Percentiles rank a stretch among this genome's conserved stretches.
phyloP scores from a whole-genome alignment of 495 filamentous ascomycete genomes.

The Neurospora tetraspora region DNA sequence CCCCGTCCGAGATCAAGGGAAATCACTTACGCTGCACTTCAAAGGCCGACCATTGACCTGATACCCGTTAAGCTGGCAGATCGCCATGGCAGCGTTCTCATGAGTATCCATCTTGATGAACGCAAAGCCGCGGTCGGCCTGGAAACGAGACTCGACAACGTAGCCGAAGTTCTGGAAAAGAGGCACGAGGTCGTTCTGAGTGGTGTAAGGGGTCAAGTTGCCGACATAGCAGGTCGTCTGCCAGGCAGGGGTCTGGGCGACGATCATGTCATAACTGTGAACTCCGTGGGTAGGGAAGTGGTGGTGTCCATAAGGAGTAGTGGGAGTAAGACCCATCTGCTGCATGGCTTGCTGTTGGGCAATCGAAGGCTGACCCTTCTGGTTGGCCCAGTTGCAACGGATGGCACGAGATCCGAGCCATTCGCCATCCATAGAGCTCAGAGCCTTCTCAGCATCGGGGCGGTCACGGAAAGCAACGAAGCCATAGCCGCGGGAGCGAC shows the following conservation, averaged over 20 bases:
- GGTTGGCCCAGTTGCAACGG: conserved; percentile 99
- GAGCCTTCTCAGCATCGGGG: conserved; percentile 85
- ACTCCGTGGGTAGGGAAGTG: conserved; percentile 96
- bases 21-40: conserved; percentile 75
- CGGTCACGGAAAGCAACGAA: conserved; percentile 98
- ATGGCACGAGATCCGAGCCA: conserved; percentile 98
- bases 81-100: conserved; percentile 96
- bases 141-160: conserved; percentile 93
- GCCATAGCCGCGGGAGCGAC: conserved; percentile 91
- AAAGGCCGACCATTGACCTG: conserved; percentile 95
- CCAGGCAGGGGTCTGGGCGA: conserved; percentile 94
- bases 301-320: conserved; percentile 92
- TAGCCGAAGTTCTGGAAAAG: conserved; percentile 98
- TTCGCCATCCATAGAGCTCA: conserved; percentile 97
- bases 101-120: conserved; percentile 99
- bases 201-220: conserved; percentile 95
- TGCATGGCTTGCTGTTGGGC: conserved; percentile 96
- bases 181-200: conserved; percentile 88
- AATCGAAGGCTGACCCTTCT: conserved; percentile 97
- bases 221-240: conserved; percentile 99
- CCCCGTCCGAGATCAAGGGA: background rate
- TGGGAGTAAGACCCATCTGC: conserved; percentile 97
- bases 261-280: conserved; percentile 97
- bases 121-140: conserved; percentile 94
- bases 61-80: conserved; percentile 93